Conservation (phyloP, 2,329 filamentous ascomycete species). For the Pseudohalonectria lignicola region DNA sequence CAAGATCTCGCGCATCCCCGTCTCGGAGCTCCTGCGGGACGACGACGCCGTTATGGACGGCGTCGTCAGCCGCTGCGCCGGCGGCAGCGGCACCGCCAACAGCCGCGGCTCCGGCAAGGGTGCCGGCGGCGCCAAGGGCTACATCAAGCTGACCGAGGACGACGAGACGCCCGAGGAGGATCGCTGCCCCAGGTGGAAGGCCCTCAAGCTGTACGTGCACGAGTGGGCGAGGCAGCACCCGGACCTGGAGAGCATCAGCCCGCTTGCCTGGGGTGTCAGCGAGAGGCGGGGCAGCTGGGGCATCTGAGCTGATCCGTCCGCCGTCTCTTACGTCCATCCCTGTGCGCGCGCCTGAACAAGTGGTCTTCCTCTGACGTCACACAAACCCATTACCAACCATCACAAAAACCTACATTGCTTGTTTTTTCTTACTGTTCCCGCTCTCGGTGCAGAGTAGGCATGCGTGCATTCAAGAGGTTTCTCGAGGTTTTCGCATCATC, state of each 20-base stretch:
- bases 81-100: background rate
- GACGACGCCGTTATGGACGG: conserved; percentile 46
- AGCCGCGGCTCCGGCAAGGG: conserved; percentile 11
- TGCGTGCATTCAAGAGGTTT: no score
- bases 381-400: no score
- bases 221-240: conserved; percentile 90
- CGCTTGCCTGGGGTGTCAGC: conserved; percentile 56
- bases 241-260: conserved; percentile 49
- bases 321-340: no score
- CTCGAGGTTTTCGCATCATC: no score
- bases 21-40: conserved; percentile 60
- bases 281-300: conserved; percentile 65
- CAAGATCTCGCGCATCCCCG: conserved; percentile 62
- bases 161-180: conserved; percentile 29
- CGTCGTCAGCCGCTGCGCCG: conserved; percentile 5
- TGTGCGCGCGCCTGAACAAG: no score
- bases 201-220: conserved; percentile 69
- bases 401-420: no score
- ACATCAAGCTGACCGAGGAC: conserved; percentile 57
- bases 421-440: no score
- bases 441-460: no score
- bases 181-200: conserved; percentile 67
- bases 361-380: no score
- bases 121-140: conserved; percentile 35
- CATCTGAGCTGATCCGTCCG: no score